Base-by-base conservation (phyloP, 2,329 filamentous ascomycete genomes). In the Diaporthe ilicicola region DNA sequence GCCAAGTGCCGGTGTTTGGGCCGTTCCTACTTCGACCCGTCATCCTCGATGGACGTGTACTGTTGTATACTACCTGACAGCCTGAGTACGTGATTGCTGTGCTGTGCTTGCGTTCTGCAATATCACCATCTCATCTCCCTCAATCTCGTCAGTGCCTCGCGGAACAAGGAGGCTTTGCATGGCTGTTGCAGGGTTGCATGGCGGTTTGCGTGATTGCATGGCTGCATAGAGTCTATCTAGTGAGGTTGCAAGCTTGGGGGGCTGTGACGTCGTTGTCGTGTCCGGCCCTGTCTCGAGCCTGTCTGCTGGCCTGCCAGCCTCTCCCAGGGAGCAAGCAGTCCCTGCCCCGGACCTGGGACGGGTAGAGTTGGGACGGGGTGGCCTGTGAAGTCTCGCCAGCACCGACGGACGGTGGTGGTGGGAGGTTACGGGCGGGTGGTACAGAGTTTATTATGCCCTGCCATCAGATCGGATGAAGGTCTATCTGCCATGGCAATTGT, bases 191-290 rank as follows among this genome's bases (percentile, higher is more conserved):
- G 24, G n/a, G 34, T 37, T 62, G 56, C 39, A 62, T 34, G 9
- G 4, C 32, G 32, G 32, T 9, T 9, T 34, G 32, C 32, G 9
- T 27, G 54, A 22, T 39, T 59, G 54, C 54, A 59, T 59, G 24
- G 54, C 27, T 19, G 42, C 15, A 62, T 34, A 29, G n/a, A n/a
- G n/a, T n/a, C n/a, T 17, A 48, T 17, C 42, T 48, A 62, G 42
- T 17, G 56, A 17, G 24, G 39, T 62, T 48, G 24, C 56, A 62
- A 12, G 56, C 42, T 22, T 24, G 54, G 27, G 42, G 48, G 56
- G 59, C 59, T 34, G 59, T 62, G 59, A 62, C 59, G 59, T 62
- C 59, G 59, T 48, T 48, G 29, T 62, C 59, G 42, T 50, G 59
- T 62, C 27, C 59, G 59, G 59, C 59, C 59, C 34, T 48, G 59